A percentile compares a stretch with the other conserved stretches of the same genome.
phyloP scores from a whole-genome alignment of 108 stramenopile genomes.

The Ochromonas danica region DNA sequence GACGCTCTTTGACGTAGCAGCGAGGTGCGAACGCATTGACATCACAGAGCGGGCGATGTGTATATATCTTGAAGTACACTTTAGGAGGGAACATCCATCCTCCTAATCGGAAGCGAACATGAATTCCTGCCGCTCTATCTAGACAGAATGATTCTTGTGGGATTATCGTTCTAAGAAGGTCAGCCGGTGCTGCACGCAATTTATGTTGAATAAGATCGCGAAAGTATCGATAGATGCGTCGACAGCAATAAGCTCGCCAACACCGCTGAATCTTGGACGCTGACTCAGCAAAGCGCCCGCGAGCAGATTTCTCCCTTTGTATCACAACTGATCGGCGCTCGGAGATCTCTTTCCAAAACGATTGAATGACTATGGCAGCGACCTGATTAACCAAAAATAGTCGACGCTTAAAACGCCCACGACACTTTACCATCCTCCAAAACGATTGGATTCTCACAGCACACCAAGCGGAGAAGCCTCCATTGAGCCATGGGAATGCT shows the following conservation, averaged over 20 bases:
- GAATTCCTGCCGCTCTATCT: constrained; percentile 45
- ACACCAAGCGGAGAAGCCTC: constrained; percentile 31
- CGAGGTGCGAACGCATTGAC: constrained; percentile 61
- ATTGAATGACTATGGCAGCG: constrained; percentile 32
- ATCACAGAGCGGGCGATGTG: constrained; percentile 55
- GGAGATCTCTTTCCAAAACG: neutral
- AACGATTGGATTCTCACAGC: constrained; percentile 25
- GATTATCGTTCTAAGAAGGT: neutral
- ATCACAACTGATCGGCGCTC: neutral
- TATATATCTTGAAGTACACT: constrained; percentile 63
- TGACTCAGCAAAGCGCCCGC: no score
- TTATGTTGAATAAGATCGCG: neutral
- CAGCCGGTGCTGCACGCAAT: constrained; percentile 11
- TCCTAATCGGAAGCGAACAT: constrained; percentile 57
- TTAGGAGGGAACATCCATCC: constrained; percentile 57
- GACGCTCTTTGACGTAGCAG: constrained; percentile 40
- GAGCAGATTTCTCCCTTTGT: neutral
- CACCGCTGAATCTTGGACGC: neutral
- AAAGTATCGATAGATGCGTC: constrained; percentile 29
- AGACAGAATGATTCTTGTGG: neutral
- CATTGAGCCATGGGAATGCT: neutral
- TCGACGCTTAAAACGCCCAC: neutral
- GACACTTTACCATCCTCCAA: neutral
- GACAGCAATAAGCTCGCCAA: constrained; percentile 24
- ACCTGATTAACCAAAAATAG: constrained; percentile 23